Conservation (phyloP, 164 flowering plant species). For the Platanus orientalis region DNA sequence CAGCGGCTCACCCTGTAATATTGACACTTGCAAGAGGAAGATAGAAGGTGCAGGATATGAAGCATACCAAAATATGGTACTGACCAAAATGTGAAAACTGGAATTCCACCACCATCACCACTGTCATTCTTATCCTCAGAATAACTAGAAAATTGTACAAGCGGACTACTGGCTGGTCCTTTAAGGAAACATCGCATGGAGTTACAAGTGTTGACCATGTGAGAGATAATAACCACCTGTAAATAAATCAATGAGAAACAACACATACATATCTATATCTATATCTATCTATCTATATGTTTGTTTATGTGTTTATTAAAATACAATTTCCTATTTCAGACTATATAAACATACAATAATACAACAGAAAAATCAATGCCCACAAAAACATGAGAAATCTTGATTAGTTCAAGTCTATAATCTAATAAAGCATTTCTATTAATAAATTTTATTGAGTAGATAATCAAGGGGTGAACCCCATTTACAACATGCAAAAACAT, state of each 20-base stretch:
- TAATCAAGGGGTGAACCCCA: too few relatives aligned
- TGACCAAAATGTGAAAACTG: slow-evolving; percentile 54
- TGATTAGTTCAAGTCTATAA: too few relatives aligned
- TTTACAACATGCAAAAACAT: too few relatives aligned
- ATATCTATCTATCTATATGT: background rate
- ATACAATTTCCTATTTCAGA: too few relatives aligned
- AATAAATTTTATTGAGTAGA: too few relatives aligned
- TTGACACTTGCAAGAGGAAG: too few relatives aligned
- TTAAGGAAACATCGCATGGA: slow-evolving; percentile 62
- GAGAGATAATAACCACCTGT: slow-evolving; percentile 47
- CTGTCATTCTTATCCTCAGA: slow-evolving; percentile 41
- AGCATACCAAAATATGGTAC: slow-evolving; percentile 55
- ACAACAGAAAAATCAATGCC: too few relatives aligned
- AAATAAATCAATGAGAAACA: slow-evolving; percentile 5
- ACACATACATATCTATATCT: too few relatives aligned
- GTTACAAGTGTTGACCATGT: slow-evolving; percentile 45
- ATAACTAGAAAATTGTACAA: slow-evolving; percentile 47
- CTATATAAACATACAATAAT: background rate
- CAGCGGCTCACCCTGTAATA: background rate
- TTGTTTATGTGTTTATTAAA: background rate
- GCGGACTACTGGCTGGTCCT: slow-evolving; percentile 42
- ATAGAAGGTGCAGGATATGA: background rate
- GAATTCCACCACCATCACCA: slow-evolving; percentile 75
- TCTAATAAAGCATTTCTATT: too few relatives aligned
- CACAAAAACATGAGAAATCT: too few relatives aligned